These are phyloP conservation scores for Agastache rugosa DNA, from an alignment of 257 asterid species.

Conservation along the genomic window DNA sequence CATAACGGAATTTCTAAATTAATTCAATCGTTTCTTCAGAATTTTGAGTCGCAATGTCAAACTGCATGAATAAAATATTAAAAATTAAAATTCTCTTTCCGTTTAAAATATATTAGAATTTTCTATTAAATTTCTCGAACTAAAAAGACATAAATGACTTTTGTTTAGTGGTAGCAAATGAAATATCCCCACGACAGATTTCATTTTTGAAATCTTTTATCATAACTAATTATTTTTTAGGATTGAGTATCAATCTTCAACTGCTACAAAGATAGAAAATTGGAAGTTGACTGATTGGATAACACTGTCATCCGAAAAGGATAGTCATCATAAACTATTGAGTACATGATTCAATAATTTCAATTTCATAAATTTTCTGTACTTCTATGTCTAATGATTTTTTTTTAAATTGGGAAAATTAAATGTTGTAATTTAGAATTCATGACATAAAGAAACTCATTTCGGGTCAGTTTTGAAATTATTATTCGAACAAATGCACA, in stretches of 20 bases:
- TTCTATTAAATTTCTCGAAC: background rate
- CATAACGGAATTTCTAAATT: background rate
- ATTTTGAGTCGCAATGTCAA: background rate
- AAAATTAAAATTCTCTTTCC: background rate
- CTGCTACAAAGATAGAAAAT: conserved; percentile 39
- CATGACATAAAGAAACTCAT: too few relatives aligned
- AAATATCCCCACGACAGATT: conserved; percentile 1
- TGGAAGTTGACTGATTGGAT: conserved; percentile 24
- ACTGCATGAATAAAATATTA: background rate
- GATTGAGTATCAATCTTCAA: conserved; percentile 25
- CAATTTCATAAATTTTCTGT: background rate
- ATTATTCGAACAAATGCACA: too few relatives aligned
- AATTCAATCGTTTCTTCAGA: background rate
- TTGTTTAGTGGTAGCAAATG: conserved; percentile 21
- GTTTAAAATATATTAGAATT: background rate
- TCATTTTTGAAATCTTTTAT: background rate
- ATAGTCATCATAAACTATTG: conserved; percentile 37
- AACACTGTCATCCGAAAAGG: conserved; percentile 33
- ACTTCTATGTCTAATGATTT: too few relatives aligned
- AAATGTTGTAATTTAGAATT: background rate
- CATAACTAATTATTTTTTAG: conserved; percentile 5
- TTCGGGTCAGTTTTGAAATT: background rate
- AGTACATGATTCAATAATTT: background rate
- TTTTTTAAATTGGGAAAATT: background rate
- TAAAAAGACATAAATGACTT: background rate